Percentiles rank a stretch among this genome's conserved stretches.
Evolutionary conservation across 2,329 filamentous ascomycete genomes (phyloP).

Genomic region (Phyllachora maydis): DNA sequence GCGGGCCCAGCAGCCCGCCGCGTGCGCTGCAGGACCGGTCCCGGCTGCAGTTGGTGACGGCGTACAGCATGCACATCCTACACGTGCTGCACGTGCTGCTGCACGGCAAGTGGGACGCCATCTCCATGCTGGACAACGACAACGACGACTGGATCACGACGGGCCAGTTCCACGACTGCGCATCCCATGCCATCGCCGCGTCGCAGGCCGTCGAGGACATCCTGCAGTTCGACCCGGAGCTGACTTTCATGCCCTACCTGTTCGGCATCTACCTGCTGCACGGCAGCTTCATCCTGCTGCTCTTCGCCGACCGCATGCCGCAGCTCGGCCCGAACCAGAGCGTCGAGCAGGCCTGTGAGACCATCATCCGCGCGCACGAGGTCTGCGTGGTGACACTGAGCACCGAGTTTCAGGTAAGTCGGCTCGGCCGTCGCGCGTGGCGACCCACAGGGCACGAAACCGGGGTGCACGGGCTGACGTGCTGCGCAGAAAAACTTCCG

Average conservation of each 20-base stretch:
- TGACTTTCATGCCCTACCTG: conserved; percentile 29
- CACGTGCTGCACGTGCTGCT: conserved; percentile 25
- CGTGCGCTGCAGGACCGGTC: too few relatives aligned
- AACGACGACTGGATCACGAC: conserved; percentile 26
- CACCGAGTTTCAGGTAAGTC: conserved; percentile 24
- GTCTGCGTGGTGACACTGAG: conserved; percentile 26
- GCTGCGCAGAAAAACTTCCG: conserved; percentile 26
- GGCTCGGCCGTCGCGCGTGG: neutral
- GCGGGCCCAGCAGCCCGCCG: too few relatives aligned
- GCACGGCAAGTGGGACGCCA: conserved; percentile 26
- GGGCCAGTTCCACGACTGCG: conserved; percentile 20
- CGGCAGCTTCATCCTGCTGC: conserved; percentile 24
- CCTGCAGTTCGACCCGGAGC: conserved; percentile 22
- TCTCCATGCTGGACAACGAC: conserved; percentile 25
- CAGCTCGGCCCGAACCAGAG: conserved; percentile 21
- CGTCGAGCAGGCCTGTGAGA: conserved; percentile 25
- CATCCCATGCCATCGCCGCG: conserved; percentile 22
- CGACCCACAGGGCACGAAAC: neutral
- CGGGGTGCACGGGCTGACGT: neutral
- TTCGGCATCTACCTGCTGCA: conserved; percentile 30
- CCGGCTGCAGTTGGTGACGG: conserved; percentile 17
- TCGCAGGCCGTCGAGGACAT: conserved; percentile 23
- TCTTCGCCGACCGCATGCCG: conserved; percentile 26
- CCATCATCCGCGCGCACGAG: conserved; percentile 26
- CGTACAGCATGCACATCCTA: conserved; percentile 24